Evolutionary conservation across 768 basidiomycete species (phyloP), one percentile per base, ranked within the genome.

Genomic region (Boletus subcaerulescens): DNA sequence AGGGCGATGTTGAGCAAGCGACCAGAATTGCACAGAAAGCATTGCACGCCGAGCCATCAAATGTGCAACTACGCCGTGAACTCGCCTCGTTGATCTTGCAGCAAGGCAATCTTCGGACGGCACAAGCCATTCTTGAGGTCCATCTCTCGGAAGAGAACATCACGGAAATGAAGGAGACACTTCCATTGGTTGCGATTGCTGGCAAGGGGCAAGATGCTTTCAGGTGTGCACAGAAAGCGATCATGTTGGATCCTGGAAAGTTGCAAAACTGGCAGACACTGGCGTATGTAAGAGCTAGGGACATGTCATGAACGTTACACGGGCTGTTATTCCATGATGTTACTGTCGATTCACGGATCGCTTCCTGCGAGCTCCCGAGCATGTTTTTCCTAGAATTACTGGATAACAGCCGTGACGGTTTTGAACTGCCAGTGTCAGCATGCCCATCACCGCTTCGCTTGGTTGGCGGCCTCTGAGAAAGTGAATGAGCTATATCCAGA

Each of bases 31-130:
- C 78, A 0, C 86, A 91, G 64, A 78, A 77, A 50, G 81, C 81
- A 8, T 68, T 90, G 8, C 74, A 78, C 39, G 68, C 74, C 0
- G 83, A 86, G 56, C 89, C 91, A 18, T 72, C 78, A 4, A 73
- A 74, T 32, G 52, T 63, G 29, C 76, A 80, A 48, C 69, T 74
- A 38, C 77, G 86, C 38, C 79, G 76, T 40, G 72, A 78, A 40
- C 76, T 91, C 6, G 85, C 86, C 3, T 71, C 71, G 1, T 65
- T 91, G 56, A 66, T 79, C 35, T 65, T 90, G 24, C 83, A 83
- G 60, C 72, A 67, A 32, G 77, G 76, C 22, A 63, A 80, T 48
- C 58, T 67, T 45, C 60, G 63, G 8, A 70, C 72, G 20, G 78
- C 85, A 2, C 73, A 73, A 22, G 81, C 84, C 14, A 60, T 85